A percentile compares a stretch with the other conserved stretches of the same genome.
phyloP scores from a whole-genome alignment of 129 eudicot genomes.

The Daucus carota region DNA sequence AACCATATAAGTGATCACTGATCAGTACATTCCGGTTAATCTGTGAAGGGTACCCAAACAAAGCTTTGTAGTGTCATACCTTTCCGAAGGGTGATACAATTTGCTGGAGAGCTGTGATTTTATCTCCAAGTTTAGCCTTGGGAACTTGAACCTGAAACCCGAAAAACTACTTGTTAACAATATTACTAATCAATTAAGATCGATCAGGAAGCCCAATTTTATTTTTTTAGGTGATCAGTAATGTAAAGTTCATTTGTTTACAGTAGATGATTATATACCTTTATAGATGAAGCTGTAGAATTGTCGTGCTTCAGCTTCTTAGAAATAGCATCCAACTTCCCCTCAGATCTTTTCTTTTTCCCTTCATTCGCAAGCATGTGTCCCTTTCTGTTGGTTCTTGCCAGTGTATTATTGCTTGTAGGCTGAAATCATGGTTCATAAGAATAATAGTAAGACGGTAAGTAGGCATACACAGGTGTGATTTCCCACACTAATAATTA shows the following conservation, averaged over 20 bases:
- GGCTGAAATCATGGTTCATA: conserved; percentile 21
- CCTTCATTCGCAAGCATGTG: conserved; percentile 39
- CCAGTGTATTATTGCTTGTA: conserved; percentile 24
- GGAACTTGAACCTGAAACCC: conserved; percentile 34
- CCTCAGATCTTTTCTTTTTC: conserved; percentile 42
- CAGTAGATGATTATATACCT: conserved; percentile 22
- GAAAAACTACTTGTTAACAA: not conserved
- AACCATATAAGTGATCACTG: not conserved
- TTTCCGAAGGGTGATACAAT: conserved; percentile 66
- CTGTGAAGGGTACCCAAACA: not conserved
- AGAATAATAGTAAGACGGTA: not conserved
- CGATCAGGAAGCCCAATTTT: not conserved
- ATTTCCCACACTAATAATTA: not conserved
- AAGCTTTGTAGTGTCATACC: conserved; percentile 18
- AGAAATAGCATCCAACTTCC: conserved; percentile 29
- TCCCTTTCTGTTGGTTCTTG: conserved; percentile 37
- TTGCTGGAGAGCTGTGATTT: conserved; percentile 59
- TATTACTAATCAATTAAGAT: not conserved
- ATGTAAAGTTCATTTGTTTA: not conserved
- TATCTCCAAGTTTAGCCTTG: conserved; percentile 52
- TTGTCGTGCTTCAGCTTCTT: conserved; percentile 41
- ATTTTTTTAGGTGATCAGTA: not conserved
- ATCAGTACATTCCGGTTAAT: not conserved
- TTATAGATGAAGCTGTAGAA: conserved; percentile 38
- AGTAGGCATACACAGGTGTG: not conserved